Base-by-base conservation (phyloP, 1,284 basidiomycete genomes). In the Paramarasmius palmivorus region DNA sequence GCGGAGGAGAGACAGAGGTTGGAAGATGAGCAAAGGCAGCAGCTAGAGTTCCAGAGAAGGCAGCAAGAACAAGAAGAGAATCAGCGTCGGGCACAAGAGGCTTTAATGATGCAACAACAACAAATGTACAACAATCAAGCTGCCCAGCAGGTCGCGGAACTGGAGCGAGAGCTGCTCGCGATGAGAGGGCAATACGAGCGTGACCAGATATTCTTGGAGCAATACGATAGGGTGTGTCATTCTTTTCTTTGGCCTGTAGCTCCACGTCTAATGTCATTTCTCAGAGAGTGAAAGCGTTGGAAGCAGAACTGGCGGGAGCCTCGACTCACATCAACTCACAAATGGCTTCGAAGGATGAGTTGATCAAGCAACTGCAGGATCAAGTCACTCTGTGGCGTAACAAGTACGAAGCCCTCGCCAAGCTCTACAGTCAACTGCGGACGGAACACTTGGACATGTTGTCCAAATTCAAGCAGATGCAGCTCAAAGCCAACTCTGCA, bases 321-420 rank as follows among this genome's bases (percentile, higher is more conserved):
- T 82, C 84, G 34, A 76, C 82, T 59, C 95, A 96, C 65, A 84
- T 97, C 59, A 85, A 84, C 57, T 89, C 93, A 4, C 97, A 99
- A 70, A 82, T 98, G 75, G 70, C 78, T 52, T 90, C 92, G 48
- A 99, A 99, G 73, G 97, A 99, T 67, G 95, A 98, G 25, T 78
- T 99, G 64, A 94, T 99, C 68, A 88, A 88, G 66, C 94, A 97
- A 69, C 83, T 99, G 12, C 96, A 98, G 70, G 93, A 97, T 67
- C 97, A 99, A 73, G 95, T 98, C 58, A 91, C 87, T 6, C 76
- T 97, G 20, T 99, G 97, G 97, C 89, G 94, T 58, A 95, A 95
- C 78, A 99, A 99, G 74, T 99, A 99, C 72, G 97, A 99, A 72
- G 93, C 96, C 0, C 81, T 99, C 54, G 97, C 97, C 44, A 99